phyloP scores from a whole-genome alignment of 176 grass and related monocot species.

The Oryza glumipatula region DNA sequence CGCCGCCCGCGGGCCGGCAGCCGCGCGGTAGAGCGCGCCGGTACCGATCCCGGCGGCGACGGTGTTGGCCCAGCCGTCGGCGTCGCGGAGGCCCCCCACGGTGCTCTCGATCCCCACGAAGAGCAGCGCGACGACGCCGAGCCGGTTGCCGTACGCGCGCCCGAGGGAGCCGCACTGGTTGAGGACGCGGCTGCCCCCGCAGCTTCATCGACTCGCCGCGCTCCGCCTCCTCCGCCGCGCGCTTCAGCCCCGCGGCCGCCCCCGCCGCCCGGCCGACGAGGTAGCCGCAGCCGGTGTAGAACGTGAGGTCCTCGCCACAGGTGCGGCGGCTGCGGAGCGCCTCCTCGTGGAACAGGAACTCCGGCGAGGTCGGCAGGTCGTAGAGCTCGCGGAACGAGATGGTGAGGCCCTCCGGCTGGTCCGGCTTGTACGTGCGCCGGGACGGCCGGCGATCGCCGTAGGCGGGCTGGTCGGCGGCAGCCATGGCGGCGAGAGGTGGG shows the following conservation, averaged over 20 bases:
- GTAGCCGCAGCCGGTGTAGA: slow-evolving; percentile 55
- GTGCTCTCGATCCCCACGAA: slow-evolving; percentile 65
- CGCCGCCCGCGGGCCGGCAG: slow-evolving; percentile 50
- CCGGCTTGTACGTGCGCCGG: slow-evolving; percentile 50
- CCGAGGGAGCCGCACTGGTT: slow-evolving; percentile 70
- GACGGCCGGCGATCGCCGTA: slow-evolving; percentile 6
- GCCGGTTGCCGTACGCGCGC: slow-evolving; percentile 57
- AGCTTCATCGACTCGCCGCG: slow-evolving; percentile 71
- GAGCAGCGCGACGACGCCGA: slow-evolving; percentile 60
- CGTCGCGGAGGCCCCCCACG: slow-evolving; percentile 52
- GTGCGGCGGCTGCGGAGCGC: slow-evolving; percentile 32
- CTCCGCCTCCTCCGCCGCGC: slow-evolving; percentile 46
- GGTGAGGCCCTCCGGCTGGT: slow-evolving; percentile 48
- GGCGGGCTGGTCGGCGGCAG: neutral
- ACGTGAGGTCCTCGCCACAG: slow-evolving; percentile 66
- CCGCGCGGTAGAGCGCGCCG: slow-evolving; percentile 51
- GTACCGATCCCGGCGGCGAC: slow-evolving; percentile 65
- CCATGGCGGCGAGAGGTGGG: slow-evolving; percentile 32
- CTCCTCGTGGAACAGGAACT: slow-evolving; percentile 73
- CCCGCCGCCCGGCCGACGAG: slow-evolving; percentile 46
- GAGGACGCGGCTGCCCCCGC: slow-evolving; percentile 61
- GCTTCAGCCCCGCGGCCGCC: slow-evolving; percentile 45
- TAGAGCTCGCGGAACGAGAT: slow-evolving; percentile 52
- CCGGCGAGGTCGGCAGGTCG: slow-evolving; percentile 77
- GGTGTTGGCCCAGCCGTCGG: slow-evolving; percentile 75